Evolutionary conservation across 306 rosid genomes (phyloP).

Genomic region (Lupinus albus): DNA sequence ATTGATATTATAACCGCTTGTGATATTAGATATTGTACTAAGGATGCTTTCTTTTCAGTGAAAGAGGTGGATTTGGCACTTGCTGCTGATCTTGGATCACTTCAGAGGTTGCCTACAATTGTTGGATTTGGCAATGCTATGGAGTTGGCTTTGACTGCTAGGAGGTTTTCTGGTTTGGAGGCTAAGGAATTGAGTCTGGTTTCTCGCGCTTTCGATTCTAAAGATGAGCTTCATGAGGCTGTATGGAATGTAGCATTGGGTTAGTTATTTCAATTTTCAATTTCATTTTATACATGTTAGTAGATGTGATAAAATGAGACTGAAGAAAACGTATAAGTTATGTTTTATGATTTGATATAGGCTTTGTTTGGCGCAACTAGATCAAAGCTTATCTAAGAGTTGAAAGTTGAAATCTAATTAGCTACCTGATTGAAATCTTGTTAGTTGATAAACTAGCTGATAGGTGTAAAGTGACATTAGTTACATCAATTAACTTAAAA

Average conservation of each 20-base stretch:
- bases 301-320: too few relatives aligned
- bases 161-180: constrained; percentile 72
- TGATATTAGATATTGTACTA: constrained; percentile 71
- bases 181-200: constrained; percentile 75
- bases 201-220: constrained; percentile 57
- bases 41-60: constrained; percentile 83
- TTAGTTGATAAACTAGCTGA: too few relatives aligned
- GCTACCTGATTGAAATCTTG: too few relatives aligned
- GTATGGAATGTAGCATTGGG: constrained; percentile 59
- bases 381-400: too few relatives aligned
- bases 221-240: constrained; percentile 49
- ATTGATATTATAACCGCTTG: constrained; percentile 78
- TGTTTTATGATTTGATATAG: too few relatives aligned
- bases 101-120: constrained; percentile 76
- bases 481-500: too few relatives aligned
- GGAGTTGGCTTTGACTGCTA: constrained; percentile 82
- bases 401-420: too few relatives aligned
- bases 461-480: too few relatives aligned
- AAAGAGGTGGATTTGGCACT: constrained; percentile 84
- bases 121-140: constrained; percentile 79
- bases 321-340: too few relatives aligned
- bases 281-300: too few relatives aligned
- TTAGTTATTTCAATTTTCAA: constrained; percentile 3
- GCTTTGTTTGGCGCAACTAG: too few relatives aligned
- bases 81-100: constrained; percentile 82